Conservation (phyloP, 306 rosid genomes). For the Malus fusca region DNA sequence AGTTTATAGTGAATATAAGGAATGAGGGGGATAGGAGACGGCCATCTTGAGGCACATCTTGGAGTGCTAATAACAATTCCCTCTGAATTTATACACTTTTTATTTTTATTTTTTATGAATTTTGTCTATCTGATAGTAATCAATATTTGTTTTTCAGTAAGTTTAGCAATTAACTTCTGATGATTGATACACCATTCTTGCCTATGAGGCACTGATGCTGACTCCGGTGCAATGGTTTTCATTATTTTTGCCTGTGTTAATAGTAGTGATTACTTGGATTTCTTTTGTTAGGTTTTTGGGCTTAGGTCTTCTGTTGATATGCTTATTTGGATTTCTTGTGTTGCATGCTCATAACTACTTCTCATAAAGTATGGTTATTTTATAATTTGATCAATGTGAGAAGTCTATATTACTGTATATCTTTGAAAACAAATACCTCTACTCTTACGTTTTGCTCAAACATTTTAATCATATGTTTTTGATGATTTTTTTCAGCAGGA, state of each 20-base stretch:
- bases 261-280: neutral
- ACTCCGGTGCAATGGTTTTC: neutral
- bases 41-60: neutral
- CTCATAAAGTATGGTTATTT: neutral
- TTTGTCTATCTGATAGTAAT: neutral
- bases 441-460: neutral
- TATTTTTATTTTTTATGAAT: too few species aligned
- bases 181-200: neutral
- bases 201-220: neutral
- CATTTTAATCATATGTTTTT: neutral
- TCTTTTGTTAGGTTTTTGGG: too few species aligned
- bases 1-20: too few species aligned
- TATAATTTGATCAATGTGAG: neutral
- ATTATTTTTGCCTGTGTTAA: neutral
- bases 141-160: neutral
- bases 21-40: too few species aligned
- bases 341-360: neutral
- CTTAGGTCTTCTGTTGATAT: too few species aligned
- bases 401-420: neutral
- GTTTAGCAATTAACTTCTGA: neutral
- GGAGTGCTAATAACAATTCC: neutral
- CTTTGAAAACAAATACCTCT: neutral
- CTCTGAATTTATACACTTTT: neutral
- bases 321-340: too few species aligned
- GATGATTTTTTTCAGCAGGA: conserved; percentile 35